Percentiles rank a stretch among this genome's conserved stretches.
These are phyloP conservation scores for Phragmites australis DNA, from an alignment of 176 grass and related monocot species.

Conservation along the genomic window DNA sequence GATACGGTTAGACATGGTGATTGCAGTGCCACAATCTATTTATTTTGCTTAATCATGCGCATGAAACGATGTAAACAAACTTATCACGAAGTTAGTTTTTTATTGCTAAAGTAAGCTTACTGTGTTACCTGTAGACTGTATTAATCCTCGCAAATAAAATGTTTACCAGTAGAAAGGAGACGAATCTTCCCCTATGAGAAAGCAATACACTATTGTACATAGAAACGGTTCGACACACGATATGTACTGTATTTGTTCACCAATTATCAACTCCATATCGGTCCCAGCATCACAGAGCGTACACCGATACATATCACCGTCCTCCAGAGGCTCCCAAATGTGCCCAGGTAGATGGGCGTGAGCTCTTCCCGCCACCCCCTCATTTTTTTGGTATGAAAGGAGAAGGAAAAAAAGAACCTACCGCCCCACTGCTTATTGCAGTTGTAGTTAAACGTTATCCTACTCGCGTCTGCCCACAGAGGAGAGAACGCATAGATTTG, in stretches of 20 bases:
- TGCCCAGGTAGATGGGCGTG: too few species aligned
- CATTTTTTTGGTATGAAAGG: too few species aligned
- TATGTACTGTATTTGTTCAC: not conserved
- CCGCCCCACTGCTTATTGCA: too few species aligned
- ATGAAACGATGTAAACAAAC: not conserved
- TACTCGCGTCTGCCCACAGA: not conserved
- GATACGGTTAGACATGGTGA: slow-evolving; percentile 4
- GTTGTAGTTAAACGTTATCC: not conserved
- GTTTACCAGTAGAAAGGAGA: too few species aligned
- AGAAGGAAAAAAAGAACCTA: too few species aligned
- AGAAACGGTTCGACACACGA: not conserved
- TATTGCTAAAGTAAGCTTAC: not conserved
- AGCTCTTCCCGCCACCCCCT: too few species aligned
- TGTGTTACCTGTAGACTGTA: too few species aligned
- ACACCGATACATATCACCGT: not conserved
- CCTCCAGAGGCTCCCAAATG: too few species aligned
- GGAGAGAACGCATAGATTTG: not conserved
- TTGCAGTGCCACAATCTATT: not conserved
- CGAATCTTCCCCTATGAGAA: not conserved
- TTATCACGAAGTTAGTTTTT: not conserved
- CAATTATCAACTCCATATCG: not conserved
- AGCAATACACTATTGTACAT: too few species aligned
- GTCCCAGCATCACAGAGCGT: not conserved
- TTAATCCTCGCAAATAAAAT: too few species aligned
- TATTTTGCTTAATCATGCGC: not conserved